Percentiles rank a stretch among this genome's conserved stretches.
These are phyloP conservation scores for Colletotrichum costaricense DNA, from an alignment of 2,329 filamentous ascomycete genomes.

Conservation along the genomic window DNA sequence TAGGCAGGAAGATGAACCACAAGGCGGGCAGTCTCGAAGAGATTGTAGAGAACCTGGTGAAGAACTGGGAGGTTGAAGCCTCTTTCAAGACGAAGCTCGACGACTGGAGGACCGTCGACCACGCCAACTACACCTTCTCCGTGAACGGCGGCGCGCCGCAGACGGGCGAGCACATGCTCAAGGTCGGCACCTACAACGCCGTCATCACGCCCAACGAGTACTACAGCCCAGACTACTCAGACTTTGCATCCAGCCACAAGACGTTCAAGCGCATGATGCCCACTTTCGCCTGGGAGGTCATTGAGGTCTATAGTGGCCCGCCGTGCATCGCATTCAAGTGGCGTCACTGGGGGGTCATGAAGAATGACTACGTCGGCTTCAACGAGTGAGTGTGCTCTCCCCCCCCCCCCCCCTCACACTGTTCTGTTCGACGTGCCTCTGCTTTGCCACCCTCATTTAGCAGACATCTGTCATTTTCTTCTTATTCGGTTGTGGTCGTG, in stretches of 20 bases:
- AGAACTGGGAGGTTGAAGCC: slow-evolving; percentile 80
- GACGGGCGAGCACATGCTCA: slow-evolving; percentile 72
- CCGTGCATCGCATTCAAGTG: slow-evolving; percentile 72
- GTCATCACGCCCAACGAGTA: slow-evolving; percentile 72
- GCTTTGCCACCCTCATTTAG: too few relatives aligned
- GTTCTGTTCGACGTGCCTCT: too few relatives aligned
- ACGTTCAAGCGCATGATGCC: slow-evolving; percentile 81
- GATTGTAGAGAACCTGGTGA: slow-evolving; percentile 76
- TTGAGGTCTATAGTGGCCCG: slow-evolving; percentile 75
- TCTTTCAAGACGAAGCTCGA: slow-evolving; percentile 71
- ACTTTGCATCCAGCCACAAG: slow-evolving; percentile 75
- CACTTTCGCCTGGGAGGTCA: slow-evolving; percentile 76
- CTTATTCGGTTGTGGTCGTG: neutral
- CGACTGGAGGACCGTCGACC: slow-evolving; percentile 76
- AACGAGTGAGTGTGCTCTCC: slow-evolving; percentile 64
- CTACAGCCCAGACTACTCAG: slow-evolving; percentile 70
- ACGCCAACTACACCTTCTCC: slow-evolving; percentile 68
- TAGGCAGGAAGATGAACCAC: slow-evolving; percentile 69
- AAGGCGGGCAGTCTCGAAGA: slow-evolving; percentile 65
- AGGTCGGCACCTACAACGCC: slow-evolving; percentile 76
- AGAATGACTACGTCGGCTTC: slow-evolving; percentile 72
- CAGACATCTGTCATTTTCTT: neutral
- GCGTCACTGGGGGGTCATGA: slow-evolving; percentile 77
- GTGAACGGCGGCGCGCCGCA: slow-evolving; percentile 71
- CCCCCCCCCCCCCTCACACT: too few relatives aligned